Evolutionary conservation across 352 stramenopile genomes (phyloP).

Genomic region (Thraustochytrium striatum): DNA sequence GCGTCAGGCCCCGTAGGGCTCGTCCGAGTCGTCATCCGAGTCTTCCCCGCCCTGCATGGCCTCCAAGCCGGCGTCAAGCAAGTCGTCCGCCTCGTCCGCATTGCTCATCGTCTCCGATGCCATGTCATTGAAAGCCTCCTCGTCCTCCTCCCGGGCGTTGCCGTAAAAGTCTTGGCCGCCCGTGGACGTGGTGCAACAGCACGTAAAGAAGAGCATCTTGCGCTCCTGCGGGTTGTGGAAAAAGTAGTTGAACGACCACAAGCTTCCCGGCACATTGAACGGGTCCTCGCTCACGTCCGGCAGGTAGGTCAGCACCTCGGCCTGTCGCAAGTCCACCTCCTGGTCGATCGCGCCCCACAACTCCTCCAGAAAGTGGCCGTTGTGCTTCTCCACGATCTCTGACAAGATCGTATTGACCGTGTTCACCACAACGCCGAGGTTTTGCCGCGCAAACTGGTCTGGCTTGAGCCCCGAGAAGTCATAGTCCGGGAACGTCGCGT

Average conservation of each 20-base stretch:
- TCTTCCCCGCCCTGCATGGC: no score
- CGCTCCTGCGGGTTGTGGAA: slow-evolving; percentile 87
- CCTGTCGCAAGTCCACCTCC: slow-evolving; percentile 76
- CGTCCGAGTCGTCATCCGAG: no score
- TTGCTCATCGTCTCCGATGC: background rate
- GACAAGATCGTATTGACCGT: slow-evolving; percentile 77
- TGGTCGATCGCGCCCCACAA: slow-evolving; percentile 64
- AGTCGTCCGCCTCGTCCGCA: background rate
- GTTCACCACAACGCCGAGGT: slow-evolving; percentile 76
- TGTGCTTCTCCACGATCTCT: slow-evolving; percentile 59
- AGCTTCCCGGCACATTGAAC: slow-evolving; percentile 75
- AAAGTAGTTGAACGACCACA: slow-evolving; percentile 92
- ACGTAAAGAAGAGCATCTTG: slow-evolving; percentile 87
- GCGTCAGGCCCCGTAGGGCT: no score
- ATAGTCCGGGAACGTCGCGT: slow-evolving; percentile 85
- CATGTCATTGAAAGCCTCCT: background rate
- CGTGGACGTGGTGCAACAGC: slow-evolving; percentile 51
- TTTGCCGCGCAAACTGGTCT: slow-evolving; percentile 82
- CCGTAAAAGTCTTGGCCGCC: background rate
- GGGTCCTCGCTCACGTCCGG: slow-evolving; percentile 78
- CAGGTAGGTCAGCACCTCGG: slow-evolving; percentile 85
- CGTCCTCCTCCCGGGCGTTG: background rate
- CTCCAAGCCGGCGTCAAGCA: background rate
- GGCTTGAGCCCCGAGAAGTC: slow-evolving; percentile 64
- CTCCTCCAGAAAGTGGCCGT: slow-evolving; percentile 48